Evolutionary conservation across 192 early-diverging fungal species (phyloP), one percentile per base, ranked within the genome.

Genomic region (Umbelopsis vinacea): DNA sequence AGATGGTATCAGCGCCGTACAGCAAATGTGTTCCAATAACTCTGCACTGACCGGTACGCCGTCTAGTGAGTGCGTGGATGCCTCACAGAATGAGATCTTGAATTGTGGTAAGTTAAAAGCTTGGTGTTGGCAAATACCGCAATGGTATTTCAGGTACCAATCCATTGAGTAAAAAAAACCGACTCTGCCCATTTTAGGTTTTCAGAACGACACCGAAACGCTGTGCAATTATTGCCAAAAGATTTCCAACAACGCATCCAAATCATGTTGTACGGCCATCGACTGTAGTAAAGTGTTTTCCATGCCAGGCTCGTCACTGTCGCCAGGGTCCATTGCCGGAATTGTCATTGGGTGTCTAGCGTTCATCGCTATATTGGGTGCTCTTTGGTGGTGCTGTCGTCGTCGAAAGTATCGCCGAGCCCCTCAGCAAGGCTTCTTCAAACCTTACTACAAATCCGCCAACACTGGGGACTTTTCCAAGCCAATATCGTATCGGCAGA

Each of bases 211-310:
- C 60, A 29, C 46, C 10, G 52, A 55, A 52, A 60, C 73, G 10
- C 21, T 74, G 15, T 74, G 73, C 35, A 45, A 40, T 68, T 74
- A 69, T 46, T 74, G 73, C 35, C 69, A 70, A 53, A 67, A 21
- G 21, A 22, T 45, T 19, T 69, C 26, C 54, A 38, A 74, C 54
- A 38, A 74, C 54, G 35, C 68, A 47, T 19, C 7, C 17, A 63
- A 26, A 6, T 29, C 52, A 12, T 74, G 73, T 14, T 74, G 73
- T 35, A 47, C 68, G 37, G 33, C 50, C 12, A 24, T 66, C 26
- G 63, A 72, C 50, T 74, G 73, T 24, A 46, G 43, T 26, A 68
- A 63, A 37, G 29, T 63, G 12, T 63, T 63, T 17, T 15, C 12
- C 3, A 14, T 29, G n/a, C 37, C 48, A 47, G 46, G 23, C 3